phyloP scores from a whole-genome alignment of 2,329 filamentous ascomycete species.

The Trichoderma afroharzianum region DNA sequence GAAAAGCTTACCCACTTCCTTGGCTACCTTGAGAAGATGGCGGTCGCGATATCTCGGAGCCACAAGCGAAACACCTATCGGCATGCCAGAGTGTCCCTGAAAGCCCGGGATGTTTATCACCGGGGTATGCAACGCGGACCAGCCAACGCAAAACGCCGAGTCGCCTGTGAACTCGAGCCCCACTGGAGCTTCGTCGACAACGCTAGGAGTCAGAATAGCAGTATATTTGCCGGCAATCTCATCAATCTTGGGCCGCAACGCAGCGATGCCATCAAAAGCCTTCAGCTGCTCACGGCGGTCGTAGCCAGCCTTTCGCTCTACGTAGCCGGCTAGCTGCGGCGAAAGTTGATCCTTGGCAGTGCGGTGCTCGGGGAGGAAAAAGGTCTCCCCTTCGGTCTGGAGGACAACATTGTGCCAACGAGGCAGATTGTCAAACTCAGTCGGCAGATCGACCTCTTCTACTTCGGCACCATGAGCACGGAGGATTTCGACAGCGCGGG shows the following conservation, averaged over 20 bases:
- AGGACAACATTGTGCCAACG: constrained; percentile 52
- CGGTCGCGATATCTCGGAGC: constrained; percentile 45
- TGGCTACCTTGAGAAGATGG: constrained; percentile 42
- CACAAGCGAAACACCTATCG: constrained; percentile 56
- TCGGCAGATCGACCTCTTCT: constrained; percentile 52
- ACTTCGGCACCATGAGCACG: constrained; percentile 48
- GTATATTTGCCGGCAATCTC: constrained; percentile 48
- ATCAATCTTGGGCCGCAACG: constrained; percentile 53
- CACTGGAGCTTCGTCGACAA: constrained; percentile 55
- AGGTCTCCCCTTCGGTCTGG: constrained; percentile 47
- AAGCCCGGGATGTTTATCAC: constrained; percentile 65
- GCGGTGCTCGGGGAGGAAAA: constrained; percentile 53
- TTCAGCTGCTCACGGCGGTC: constrained; percentile 47
- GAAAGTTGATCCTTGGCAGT: constrained; percentile 45
- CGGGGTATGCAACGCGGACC: constrained; percentile 58
- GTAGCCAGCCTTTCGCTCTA: constrained; percentile 45
- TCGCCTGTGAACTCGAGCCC: constrained; percentile 53
- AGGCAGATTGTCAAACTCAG: constrained; percentile 45
- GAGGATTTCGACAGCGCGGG: constrained; percentile 39
- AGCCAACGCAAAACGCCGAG: constrained; percentile 47
- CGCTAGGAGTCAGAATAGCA: constrained; percentile 56
- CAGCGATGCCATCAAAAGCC: constrained; percentile 51
- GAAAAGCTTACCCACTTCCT: constrained; percentile 36
- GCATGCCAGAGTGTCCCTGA: constrained; percentile 48
- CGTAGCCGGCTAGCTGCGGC: constrained; percentile 43